phyloP scores from a whole-genome alignment of 2,329 filamentous ascomycete genomes.

The Chaetomiaceae sp. region DNA sequence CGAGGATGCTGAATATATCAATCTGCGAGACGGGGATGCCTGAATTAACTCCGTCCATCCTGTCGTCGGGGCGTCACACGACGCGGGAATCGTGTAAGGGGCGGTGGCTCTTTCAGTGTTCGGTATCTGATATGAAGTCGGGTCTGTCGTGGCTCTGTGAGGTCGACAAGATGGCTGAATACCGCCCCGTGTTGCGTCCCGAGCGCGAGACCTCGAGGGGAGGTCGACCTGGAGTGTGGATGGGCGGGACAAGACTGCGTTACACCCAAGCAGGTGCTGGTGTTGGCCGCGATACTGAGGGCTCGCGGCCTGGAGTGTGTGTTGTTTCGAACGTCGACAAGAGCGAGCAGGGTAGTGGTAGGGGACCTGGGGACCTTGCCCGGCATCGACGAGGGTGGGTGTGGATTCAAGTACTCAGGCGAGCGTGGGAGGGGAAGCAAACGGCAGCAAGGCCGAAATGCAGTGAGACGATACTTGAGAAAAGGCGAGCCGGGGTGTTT shows the following conservation, averaged over 20 bases:
- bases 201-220: neutral
- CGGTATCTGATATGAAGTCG: neutral
- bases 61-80: slow-evolving; percentile 4
- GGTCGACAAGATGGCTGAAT: too few species aligned
- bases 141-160: too few species aligned
- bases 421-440: neutral
- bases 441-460: slow-evolving; percentile 8
- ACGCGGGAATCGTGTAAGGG: neutral
- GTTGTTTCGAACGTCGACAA: neutral
- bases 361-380: slow-evolving; percentile 7
- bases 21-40: slow-evolving; percentile 1
- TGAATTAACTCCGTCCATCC: slow-evolving; percentile 15
- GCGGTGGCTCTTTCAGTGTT: too few species aligned
- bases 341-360: slow-evolving; percentile 3
- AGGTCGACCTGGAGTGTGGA: neutral
- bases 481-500: slow-evolving; percentile 13
- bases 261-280: neutral
- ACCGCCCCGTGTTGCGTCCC: neutral
- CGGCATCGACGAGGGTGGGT: slow-evolving; percentile 13
- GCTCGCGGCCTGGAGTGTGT: neutral
- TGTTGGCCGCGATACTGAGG: neutral
- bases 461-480: slow-evolving; percentile 14
- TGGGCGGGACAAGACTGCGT: too few species aligned
- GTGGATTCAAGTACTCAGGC: slow-evolving; percentile 21
- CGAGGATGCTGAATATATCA: slow-evolving; percentile 54